Evolutionary conservation across 768 basidiomycete species (phyloP).

Genomic region (Rubroboletus satanas): DNA sequence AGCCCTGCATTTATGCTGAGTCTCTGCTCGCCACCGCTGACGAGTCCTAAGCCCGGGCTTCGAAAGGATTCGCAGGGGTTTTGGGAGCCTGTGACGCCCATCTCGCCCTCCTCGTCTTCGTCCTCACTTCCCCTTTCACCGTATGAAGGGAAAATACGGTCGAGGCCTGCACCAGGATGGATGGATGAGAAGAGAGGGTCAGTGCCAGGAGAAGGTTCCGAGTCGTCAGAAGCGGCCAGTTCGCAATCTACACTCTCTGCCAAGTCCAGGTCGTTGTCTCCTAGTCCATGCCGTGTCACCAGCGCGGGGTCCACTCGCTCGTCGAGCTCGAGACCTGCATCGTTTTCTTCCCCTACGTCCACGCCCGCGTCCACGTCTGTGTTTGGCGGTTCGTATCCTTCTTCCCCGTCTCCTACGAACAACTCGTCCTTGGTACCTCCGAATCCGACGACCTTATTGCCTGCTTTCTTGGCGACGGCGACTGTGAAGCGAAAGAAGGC

Average conservation of each 20-base stretch:
- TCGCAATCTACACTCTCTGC: background rate
- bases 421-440: background rate
- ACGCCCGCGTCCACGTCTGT: constrained; percentile 7
- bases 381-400: constrained; percentile 6
- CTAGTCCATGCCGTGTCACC: constrained; percentile 1
- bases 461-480: constrained; percentile 23
- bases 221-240: background rate
- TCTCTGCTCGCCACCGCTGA: constrained; percentile 10
- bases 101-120: constrained; percentile 18
- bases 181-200: background rate
- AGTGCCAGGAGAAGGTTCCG: background rate
- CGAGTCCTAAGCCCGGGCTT: constrained; percentile 9
- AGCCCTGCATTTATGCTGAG: constrained; percentile 2
- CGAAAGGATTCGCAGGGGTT: constrained; percentile 28
- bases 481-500: constrained; percentile 22
- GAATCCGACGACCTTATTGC: constrained; percentile 17
- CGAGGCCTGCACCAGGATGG: background rate
- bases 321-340: constrained; percentile 4
- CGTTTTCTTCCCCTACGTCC: constrained; percentile 8
- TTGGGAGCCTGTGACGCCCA: constrained; percentile 19
- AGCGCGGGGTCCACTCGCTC: constrained; percentile 9
- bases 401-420: constrained; percentile 5
- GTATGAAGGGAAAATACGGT: constrained; percentile 2
- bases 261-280: constrained; percentile 19
- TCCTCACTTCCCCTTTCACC: constrained; percentile 17